Evolutionary conservation across 108 stramenopile species (phyloP).

Genomic region (Skeletonema marinoi): DNA sequence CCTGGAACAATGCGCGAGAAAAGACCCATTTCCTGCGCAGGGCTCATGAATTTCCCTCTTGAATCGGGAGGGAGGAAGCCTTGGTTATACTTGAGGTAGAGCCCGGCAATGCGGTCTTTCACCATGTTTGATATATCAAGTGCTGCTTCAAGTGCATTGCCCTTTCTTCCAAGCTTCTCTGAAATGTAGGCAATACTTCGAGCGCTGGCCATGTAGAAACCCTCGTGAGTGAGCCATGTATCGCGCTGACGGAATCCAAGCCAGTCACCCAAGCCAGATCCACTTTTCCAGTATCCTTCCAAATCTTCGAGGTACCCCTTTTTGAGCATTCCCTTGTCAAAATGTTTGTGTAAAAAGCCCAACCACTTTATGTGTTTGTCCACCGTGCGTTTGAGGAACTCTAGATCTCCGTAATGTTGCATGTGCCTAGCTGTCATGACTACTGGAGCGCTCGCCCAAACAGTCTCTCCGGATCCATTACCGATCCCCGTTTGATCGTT

Average conservation of each 20-base stretch:
- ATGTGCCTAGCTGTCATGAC: conserved; percentile 41
- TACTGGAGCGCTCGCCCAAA: conserved; percentile 42
- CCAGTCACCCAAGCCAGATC: conserved; percentile 50
- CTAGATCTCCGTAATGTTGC: conserved; percentile 48
- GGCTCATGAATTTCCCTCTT: conserved; percentile 12
- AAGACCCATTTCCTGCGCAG: conserved; percentile 46
- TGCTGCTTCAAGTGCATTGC: background rate
- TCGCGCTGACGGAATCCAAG: conserved; percentile 34
- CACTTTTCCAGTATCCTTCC: conserved; percentile 35
- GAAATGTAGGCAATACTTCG: conserved; percentile 49
- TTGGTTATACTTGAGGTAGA: conserved; percentile 41
- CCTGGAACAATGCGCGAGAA: conserved; percentile 45
- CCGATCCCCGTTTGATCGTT: conserved; percentile 47
- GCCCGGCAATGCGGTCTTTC: conserved; percentile 26
- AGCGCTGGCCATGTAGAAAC: conserved; percentile 52
- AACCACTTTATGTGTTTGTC: conserved; percentile 39
- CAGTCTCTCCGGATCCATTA: conserved; percentile 38
- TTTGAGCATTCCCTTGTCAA: conserved; percentile 34
- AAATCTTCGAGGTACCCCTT: conserved; percentile 45
- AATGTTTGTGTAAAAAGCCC: conserved; percentile 32
- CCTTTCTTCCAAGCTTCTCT: conserved; percentile 10
- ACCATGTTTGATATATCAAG: conserved; percentile 18
- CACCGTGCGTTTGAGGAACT: conserved; percentile 30
- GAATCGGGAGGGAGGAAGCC: conserved; percentile 37
- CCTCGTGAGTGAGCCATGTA: conserved; percentile 48